A percentile compares a stretch with the other conserved stretches of the same genome.
Conservation (phyloP, 2,329 filamentous ascomycete genomes). For the Penicillium vulpinum region DNA sequence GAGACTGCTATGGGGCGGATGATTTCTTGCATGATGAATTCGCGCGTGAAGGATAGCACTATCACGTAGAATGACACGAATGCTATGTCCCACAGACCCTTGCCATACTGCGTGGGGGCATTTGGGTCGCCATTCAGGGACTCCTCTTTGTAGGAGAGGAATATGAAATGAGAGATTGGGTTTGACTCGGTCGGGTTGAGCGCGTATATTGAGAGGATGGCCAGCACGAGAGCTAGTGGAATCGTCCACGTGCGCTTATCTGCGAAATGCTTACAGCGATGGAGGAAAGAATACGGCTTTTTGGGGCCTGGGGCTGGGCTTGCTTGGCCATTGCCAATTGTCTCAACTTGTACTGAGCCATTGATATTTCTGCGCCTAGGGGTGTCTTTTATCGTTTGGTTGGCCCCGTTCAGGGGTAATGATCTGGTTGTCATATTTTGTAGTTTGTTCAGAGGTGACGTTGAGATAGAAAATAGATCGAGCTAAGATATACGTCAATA, state of each 20-base stretch:
- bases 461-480: background rate
- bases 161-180: constrained; percentile 73
- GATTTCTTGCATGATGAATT: constrained; percentile 89
- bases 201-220: constrained; percentile 66
- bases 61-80: constrained; percentile 86
- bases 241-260: constrained; percentile 58
- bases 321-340: background rate
- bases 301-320: background rate
- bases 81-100: constrained; percentile 77
- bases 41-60: constrained; percentile 83
- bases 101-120: constrained; percentile 69
- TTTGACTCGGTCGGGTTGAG: constrained; percentile 74
- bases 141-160: constrained; percentile 77
- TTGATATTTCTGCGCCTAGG: background rate
- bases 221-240: constrained; percentile 66
- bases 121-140: constrained; percentile 33
- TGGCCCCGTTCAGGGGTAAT: background rate
- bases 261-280: constrained; percentile 35
- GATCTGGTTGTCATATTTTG: background rate
- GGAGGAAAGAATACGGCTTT: constrained; percentile 1
- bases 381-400: background rate
- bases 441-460: background rate
- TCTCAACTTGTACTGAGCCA: background rate
- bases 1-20: constrained; percentile 71
- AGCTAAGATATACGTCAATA: background rate